Evolutionary conservation across 2,329 filamentous ascomycete species (phyloP).

Genomic region (Diaporthe capsici): DNA sequence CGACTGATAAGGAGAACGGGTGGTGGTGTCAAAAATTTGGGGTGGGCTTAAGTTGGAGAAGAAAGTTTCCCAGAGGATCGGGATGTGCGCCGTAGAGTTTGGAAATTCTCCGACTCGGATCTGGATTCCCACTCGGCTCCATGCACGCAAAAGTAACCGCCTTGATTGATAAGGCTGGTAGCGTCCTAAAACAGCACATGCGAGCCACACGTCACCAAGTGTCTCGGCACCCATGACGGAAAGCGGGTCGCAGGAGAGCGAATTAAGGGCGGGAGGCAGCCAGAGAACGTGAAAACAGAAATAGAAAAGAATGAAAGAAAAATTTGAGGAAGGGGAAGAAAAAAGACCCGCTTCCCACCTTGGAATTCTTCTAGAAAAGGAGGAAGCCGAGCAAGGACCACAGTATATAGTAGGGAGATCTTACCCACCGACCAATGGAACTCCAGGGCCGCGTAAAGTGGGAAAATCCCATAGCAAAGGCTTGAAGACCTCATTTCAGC

Average conservation of each 20-base stretch:
- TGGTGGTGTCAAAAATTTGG: background rate
- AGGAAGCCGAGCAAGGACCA: conserved; percentile 15
- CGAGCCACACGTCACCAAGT: conserved; percentile 23
- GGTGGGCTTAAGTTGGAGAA: conserved; percentile 2
- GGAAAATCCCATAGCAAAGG: conserved; percentile 21
- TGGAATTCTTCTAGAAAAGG: conserved; percentile 30
- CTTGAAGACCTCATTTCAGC: conserved; percentile 38
- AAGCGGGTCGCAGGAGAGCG: conserved; percentile 11
- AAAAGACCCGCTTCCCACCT: conserved; percentile 23
- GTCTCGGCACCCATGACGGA: conserved; percentile 26
- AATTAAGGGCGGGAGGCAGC: background rate
- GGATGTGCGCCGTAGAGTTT: conserved; percentile 15
- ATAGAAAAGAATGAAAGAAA: background rate
- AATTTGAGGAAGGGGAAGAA: background rate
- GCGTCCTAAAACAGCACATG: conserved; percentile 13
- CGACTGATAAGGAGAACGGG: background rate
- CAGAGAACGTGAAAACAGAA: background rate
- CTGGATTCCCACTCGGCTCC: conserved; percentile 17
- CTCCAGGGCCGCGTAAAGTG: background rate
- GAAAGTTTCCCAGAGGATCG: conserved; percentile 4
- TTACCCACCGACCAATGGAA: background rate
- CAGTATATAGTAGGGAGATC: conserved; percentile 27
- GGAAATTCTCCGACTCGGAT: conserved; percentile 31
- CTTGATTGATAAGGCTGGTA: conserved; percentile 17
- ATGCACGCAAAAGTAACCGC: background rate